Conservation (phyloP, 345 rosid genomes). For the Brassica cretica region DNA sequence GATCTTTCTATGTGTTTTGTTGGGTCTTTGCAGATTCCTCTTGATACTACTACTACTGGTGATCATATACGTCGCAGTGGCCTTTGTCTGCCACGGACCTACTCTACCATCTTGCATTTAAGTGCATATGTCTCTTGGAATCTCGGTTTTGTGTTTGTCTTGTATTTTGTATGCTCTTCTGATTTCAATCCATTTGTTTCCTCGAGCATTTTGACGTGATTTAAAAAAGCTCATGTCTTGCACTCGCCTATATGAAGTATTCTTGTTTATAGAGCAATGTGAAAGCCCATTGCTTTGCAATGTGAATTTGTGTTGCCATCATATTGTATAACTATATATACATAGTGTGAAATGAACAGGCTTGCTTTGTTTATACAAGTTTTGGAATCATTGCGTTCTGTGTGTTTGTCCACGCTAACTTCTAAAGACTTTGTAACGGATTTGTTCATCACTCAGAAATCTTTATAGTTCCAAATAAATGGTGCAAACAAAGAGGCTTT, state of each 20-base stretch:
- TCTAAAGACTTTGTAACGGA: background rate
- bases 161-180: background rate
- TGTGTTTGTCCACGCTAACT: conserved; percentile 4
- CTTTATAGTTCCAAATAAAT: background rate
- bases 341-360: conserved; percentile 21
- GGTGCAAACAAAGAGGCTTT: background rate
- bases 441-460: background rate
- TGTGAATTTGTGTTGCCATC: conserved; percentile 29
- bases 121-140: conserved; percentile 20
- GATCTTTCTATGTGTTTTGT: background rate
- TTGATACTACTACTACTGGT: conserved; percentile 63
- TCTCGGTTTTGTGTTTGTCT: background rate
- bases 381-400: conserved; percentile 3
- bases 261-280: conserved; percentile 31
- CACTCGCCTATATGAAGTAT: conserved; percentile 18
- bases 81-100: conserved; percentile 81
- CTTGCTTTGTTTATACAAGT: conserved; percentile 34
- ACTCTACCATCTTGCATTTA: conserved; percentile 74
- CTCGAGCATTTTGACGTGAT: conserved; percentile 23
- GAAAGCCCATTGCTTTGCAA: conserved; percentile 31
- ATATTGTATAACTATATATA: conserved; percentile 9
- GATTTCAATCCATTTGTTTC: conserved; percentile 21
- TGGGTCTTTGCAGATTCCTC: conserved; percentile 57
- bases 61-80: conserved; percentile 66
- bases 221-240: conserved; percentile 17